phyloP scores from a whole-genome alignment of 2,329 filamentous ascomycete species.

The Alternaria postmessia region DNA sequence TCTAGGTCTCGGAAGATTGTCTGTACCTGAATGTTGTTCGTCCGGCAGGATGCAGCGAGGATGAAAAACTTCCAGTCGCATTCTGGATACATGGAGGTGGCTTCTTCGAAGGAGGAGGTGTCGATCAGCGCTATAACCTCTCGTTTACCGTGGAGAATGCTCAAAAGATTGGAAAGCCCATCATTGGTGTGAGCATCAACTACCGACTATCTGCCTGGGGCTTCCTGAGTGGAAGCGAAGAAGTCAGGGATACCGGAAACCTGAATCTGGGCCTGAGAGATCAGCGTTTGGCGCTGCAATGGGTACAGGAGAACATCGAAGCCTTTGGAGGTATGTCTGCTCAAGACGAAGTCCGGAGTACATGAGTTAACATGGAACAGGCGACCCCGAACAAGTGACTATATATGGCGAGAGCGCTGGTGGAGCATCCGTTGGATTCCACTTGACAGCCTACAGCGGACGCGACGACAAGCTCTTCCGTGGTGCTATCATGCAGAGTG shows the following conservation, averaged over 20 bases:
- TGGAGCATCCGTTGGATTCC: conserved; percentile 55
- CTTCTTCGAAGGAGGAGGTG: conserved; percentile 57
- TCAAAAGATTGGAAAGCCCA: conserved; percentile 55
- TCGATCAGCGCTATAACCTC: conserved; percentile 63
- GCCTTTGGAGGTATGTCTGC: conserved; percentile 53
- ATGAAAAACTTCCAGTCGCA: conserved; percentile 60
- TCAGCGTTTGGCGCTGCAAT: conserved; percentile 57
- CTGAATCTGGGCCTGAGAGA: conserved; percentile 58
- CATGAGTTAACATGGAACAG: conserved; percentile 43
- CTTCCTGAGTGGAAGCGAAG: conserved; percentile 63
- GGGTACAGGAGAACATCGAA: conserved; percentile 55
- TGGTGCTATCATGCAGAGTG: conserved; percentile 57
- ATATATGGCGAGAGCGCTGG: conserved; percentile 58
- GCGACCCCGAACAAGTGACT: conserved; percentile 53
- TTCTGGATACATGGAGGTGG: conserved; percentile 65
- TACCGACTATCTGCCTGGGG: conserved; percentile 68
- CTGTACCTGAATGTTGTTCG: conserved; percentile 63
- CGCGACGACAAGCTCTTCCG: conserved; percentile 59
- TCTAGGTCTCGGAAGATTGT: conserved; percentile 56
- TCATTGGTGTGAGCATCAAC: conserved; percentile 56
- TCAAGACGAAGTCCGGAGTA: conserved; percentile 34
- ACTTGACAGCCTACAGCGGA: conserved; percentile 57
- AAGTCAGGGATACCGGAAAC: conserved; percentile 53
- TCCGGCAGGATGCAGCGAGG: conserved; percentile 45
- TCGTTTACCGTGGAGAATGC: conserved; percentile 58